Percentiles rank a stretch among this genome's conserved stretches.
These are phyloP conservation scores for Suhomyces sp. DNA, from an alignment of 805 yeast genomes.

Conservation along the genomic window DNA sequence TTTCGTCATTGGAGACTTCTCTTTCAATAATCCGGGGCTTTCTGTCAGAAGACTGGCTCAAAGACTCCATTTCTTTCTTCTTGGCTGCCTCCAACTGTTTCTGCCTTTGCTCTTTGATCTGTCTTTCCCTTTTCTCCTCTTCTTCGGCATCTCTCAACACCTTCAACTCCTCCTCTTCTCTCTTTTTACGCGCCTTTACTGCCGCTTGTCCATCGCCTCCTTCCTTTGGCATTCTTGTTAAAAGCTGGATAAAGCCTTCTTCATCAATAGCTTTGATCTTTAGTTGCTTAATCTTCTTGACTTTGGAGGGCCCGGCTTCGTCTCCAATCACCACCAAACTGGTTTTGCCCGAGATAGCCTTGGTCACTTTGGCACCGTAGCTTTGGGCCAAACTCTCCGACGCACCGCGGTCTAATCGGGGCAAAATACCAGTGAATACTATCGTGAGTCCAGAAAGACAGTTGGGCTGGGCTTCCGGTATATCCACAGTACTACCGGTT, in stretches of 20 bases:
- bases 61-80: constrained; percentile 8
- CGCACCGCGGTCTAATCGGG: constrained; percentile 70
- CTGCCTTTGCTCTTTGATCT: constrained; percentile 18
- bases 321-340: constrained; percentile 86
- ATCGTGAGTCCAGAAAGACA: constrained; percentile 87
- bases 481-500: constrained; percentile 29
- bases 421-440: constrained; percentile 89
- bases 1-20: constrained; percentile 51
- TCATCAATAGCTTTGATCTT: constrained; percentile 81
- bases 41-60: background rate
- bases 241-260: constrained; percentile 75
- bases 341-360: constrained; percentile 81
- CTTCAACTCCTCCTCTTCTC: constrained; percentile 61
- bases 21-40: constrained; percentile 17
- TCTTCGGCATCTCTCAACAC: constrained; percentile 43
- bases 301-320: constrained; percentile 96
- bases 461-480: constrained; percentile 82
- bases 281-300: constrained; percentile 70
- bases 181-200: constrained; percentile 63
- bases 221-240: constrained; percentile 79
- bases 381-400: constrained; percentile 74
- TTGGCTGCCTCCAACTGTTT: constrained; percentile 8
- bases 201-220: constrained; percentile 90
- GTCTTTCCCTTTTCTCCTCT: constrained; percentile 38
- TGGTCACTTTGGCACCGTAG: constrained; percentile 90